phyloP scores from a whole-genome alignment of 768 basidiomycete genomes.

The Multifurca ochricompacta region DNA sequence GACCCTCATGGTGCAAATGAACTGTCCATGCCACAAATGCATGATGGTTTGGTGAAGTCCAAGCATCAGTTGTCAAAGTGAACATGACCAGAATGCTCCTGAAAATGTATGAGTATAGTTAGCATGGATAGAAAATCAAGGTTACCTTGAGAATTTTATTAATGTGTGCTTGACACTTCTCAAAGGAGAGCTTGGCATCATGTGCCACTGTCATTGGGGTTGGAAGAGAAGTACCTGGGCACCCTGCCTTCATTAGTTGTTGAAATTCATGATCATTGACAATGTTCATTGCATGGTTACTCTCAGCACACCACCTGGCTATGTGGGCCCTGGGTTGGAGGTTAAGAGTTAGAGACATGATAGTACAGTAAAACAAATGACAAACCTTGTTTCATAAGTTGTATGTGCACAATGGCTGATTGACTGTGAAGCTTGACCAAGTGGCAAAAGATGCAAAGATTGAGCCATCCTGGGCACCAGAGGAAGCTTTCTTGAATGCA shows the following conservation, averaged over 20 bases:
- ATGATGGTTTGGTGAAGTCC: conserved; percentile 33
- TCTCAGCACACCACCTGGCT: background rate
- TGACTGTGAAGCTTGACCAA: background rate
- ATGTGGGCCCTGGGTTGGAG: background rate
- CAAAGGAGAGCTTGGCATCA: conserved; percentile 25
- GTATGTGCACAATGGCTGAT: background rate
- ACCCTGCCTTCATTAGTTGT: background rate
- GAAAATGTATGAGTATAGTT: background rate
- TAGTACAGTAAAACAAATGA: background rate
- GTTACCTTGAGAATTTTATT: background rate
- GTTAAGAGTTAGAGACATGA: background rate
- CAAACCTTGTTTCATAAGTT: background rate
- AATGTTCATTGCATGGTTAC: background rate
- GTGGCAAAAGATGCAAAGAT: background rate
- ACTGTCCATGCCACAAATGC: conserved; percentile 29
- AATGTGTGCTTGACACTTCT: conserved; percentile 26
- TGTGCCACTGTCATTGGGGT: background rate
- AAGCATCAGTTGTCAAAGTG: conserved; percentile 31
- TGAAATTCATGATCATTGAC: background rate
- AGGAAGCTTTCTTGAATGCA: background rate
- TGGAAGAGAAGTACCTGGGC: background rate
- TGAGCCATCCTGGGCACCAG: background rate
- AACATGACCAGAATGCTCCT: background rate
- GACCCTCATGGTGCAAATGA: conserved; percentile 29
- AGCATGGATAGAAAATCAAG: background rate